phyloP scores from a whole-genome alignment of 768 basidiomycete species.

The Mycena polygramma region DNA sequence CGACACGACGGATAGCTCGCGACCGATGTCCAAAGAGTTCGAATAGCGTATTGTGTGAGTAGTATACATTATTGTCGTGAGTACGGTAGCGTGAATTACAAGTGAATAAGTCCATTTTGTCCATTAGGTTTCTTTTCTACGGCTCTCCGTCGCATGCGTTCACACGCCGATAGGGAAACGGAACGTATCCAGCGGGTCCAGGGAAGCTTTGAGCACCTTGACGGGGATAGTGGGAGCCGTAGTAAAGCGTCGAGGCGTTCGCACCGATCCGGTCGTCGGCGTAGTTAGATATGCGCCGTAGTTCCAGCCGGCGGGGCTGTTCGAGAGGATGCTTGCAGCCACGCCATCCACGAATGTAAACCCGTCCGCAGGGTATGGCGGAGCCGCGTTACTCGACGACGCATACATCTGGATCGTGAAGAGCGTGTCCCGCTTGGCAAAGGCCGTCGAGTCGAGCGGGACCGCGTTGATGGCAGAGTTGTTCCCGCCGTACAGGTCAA shows the following conservation, averaged over 20 bases:
- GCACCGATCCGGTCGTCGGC: constrained; percentile 46
- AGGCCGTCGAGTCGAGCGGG: constrained; percentile 46
- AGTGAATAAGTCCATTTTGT: too few relatives aligned
- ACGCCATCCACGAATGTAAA: constrained; percentile 60
- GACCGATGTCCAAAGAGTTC: too few relatives aligned
- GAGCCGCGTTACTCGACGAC: constrained; percentile 38
- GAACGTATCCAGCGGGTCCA: constrained; percentile 39
- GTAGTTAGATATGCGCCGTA: constrained; percentile 62
- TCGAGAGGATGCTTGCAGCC: constrained; percentile 49
- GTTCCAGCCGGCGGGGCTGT: constrained; percentile 52
- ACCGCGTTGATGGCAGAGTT: constrained; percentile 51
- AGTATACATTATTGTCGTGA: too few relatives aligned
- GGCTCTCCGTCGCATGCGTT: too few relatives aligned
- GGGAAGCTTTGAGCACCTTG: constrained; percentile 27
- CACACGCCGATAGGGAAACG: constrained; percentile 33
- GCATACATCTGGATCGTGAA: constrained; percentile 55
- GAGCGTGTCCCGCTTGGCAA: constrained; percentile 48
- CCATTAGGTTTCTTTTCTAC: too few relatives aligned
- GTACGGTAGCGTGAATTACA: too few relatives aligned
- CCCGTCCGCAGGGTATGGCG: constrained; percentile 51
- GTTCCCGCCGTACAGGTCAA: constrained; percentile 48
- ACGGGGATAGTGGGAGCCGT: constrained; percentile 36
- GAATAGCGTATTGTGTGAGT: too few relatives aligned
- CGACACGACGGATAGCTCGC: too few relatives aligned
- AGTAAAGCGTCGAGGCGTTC: constrained; percentile 35